These are phyloP conservation scores for Actinidia chinensis DNA, from an alignment of 179 eudicot species.

Conservation along the genomic window DNA sequence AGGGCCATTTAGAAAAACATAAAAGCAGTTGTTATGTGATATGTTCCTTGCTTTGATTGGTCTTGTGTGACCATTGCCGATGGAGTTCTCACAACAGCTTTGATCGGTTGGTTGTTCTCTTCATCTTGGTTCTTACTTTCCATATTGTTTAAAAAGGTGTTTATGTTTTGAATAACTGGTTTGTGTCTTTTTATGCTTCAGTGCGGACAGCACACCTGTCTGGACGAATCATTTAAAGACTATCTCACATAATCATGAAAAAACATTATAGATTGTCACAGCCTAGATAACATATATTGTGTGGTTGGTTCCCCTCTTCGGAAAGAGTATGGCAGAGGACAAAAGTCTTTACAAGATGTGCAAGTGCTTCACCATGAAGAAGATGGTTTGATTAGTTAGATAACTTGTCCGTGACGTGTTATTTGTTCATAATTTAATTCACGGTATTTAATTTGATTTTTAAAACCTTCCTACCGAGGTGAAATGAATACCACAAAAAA, in stretches of 20 bases:
- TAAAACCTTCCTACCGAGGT: too few species aligned
- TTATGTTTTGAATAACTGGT: background rate
- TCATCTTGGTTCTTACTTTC: background rate
- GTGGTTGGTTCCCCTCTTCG: slow-evolving; percentile 24
- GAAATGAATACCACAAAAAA: background rate
- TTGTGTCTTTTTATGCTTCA: slow-evolving; percentile 13
- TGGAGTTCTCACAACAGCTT: slow-evolving; percentile 77
- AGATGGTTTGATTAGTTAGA: background rate
- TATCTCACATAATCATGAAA: slow-evolving; percentile 28
- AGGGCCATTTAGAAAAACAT: slow-evolving; percentile 49
- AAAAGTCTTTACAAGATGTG: slow-evolving; percentile 30
- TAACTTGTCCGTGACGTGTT: background rate
- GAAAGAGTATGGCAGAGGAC: slow-evolving; percentile 18
- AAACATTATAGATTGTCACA: background rate
- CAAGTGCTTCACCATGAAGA: slow-evolving; percentile 11
- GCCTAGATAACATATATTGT: background rate
- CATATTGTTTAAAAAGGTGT: background rate
- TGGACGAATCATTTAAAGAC: slow-evolving; percentile 36
- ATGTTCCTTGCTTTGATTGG: slow-evolving; percentile 75
- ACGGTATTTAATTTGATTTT: background rate
- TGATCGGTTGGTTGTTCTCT: slow-evolving; percentile 54
- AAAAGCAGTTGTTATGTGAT: slow-evolving; percentile 61
- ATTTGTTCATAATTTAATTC: background rate
- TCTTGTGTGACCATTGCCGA: slow-evolving; percentile 84
- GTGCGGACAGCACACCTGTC: slow-evolving; percentile 43